Percentiles rank a stretch among this genome's conserved stretches.
Evolutionary conservation across 345 rosid genomes (phyloP).

Genomic region (Cardiospermum halicacabum): DNA sequence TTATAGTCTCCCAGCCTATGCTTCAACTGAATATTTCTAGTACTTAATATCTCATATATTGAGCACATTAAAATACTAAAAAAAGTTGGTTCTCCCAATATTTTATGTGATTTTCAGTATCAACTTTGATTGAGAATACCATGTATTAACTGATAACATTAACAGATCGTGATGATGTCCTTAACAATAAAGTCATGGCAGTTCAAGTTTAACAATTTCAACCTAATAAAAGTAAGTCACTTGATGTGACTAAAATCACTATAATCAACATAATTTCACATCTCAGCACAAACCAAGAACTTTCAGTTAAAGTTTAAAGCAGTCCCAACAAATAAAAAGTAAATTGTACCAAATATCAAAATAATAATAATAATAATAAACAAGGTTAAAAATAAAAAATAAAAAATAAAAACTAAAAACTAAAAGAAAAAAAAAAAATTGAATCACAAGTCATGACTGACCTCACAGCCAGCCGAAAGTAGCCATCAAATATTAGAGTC

Average conservation of each 20-base stretch:
- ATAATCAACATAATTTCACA: constrained; percentile 11
- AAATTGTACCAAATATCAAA: neutral
- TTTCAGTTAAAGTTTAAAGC: constrained; percentile 4
- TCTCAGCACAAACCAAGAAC: constrained; percentile 8
- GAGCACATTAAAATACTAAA: neutral
- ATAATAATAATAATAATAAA: neutral
- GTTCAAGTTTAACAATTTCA: neutral
- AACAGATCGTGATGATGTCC: constrained; percentile 10
- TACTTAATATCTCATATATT: neutral
- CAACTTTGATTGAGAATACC: neutral
- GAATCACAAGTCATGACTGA: constrained; percentile 10
- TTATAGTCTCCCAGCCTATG: neutral
- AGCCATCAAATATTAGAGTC: neutral
- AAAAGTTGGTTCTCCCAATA: constrained; percentile 1
- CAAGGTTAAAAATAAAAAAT: neutral
- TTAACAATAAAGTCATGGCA: constrained; percentile 13
- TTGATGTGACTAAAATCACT: constrained; percentile 3
- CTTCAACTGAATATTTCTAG: neutral
- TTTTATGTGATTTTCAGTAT: constrained; percentile 16
- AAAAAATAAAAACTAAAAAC: neutral
- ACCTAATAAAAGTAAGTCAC: neutral
- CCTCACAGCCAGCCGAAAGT: constrained; percentile 4
- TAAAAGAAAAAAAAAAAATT: constrained; percentile 1
- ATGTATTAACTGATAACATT: constrained; percentile 2
- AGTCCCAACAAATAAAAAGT: constrained; percentile 10